A percentile compares a stretch with the other conserved stretches of the same genome.
phyloP scores from a whole-genome alignment of 352 stramenopile genomes.

The Globisporangium camurandrum region DNA sequence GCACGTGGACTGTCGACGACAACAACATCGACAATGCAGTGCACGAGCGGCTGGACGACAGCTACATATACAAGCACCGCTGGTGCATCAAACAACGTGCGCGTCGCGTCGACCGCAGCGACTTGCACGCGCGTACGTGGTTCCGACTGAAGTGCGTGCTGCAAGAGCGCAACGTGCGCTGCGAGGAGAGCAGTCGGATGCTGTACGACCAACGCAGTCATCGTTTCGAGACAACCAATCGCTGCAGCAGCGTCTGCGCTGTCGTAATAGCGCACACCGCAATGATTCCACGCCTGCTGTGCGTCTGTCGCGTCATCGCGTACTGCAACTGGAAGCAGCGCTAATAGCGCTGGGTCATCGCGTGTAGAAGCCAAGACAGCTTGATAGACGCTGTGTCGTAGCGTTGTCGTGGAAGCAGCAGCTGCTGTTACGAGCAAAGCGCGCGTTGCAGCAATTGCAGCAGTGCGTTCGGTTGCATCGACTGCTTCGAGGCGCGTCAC shows the following conservation, averaged over 20 bases:
- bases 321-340: not conserved
- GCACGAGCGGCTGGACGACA: not conserved
- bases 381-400: too few relatives aligned
- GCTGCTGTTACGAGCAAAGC: conserved; percentile 20
- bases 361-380: too few relatives aligned
- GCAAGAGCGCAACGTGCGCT: not conserved
- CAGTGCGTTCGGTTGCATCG: conserved; percentile 15
- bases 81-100: not conserved
- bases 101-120: not conserved
- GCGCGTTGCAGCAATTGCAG: conserved; percentile 24
- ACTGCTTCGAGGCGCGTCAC: conserved; percentile 1
- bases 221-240: conserved; percentile 18
- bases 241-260: conserved; percentile 26
- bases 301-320: not conserved
- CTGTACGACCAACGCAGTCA: conserved; percentile 27
- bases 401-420: too few relatives aligned
- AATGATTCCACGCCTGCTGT: conserved; percentile 31
- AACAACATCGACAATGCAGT: not conserved
- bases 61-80: too few relatives aligned
- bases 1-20: not conserved
- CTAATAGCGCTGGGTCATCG: not conserved
- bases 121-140: not conserved
- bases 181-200: not conserved
- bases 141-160: not conserved
- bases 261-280: conserved; percentile 28